These are phyloP conservation scores for Microsporum canis DNA, from an alignment of 2,329 filamentous ascomycete species.

Conservation along the genomic window DNA sequence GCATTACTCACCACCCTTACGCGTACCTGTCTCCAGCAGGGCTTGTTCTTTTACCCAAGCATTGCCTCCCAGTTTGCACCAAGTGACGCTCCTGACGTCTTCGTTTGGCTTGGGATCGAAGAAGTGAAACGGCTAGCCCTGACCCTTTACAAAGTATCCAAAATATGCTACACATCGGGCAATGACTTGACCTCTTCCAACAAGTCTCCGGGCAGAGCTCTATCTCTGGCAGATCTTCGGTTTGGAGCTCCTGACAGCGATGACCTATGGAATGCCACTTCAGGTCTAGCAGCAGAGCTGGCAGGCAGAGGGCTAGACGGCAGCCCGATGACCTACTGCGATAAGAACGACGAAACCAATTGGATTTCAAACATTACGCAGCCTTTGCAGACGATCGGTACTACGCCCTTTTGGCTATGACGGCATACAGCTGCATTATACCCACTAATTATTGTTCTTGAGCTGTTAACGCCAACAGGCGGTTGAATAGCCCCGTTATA, in stretches of 20 bases:
- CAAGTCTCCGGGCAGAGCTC: not conserved
- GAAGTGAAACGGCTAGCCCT: constrained; percentile 23
- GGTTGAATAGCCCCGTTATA: no score
- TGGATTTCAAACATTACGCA: not conserved
- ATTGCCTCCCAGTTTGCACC: constrained; percentile 16
- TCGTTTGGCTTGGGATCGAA: constrained; percentile 20
- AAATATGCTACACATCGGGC: not conserved
- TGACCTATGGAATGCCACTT: not conserved
- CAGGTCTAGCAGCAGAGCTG: not conserved
- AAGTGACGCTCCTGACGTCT: constrained; percentile 11
- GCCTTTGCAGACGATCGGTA: not conserved
- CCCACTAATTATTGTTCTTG: no score
- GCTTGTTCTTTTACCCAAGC: constrained; percentile 23
- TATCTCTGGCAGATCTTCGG: not conserved
- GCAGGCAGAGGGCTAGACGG: not conserved
- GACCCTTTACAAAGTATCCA: constrained; percentile 19
- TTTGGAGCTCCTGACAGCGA: not conserved
- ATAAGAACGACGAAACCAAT: not conserved
- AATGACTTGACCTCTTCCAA: not conserved
- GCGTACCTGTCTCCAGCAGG: constrained; percentile 19
- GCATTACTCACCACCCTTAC: constrained; percentile 19
- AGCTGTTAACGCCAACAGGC: no score
- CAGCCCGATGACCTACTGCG: not conserved
- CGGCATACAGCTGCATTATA: not conserved
- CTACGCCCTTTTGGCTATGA: not conserved